phyloP scores from a whole-genome alignment of 139 green algal species.

The Ettlia oleoabundans region DNA sequence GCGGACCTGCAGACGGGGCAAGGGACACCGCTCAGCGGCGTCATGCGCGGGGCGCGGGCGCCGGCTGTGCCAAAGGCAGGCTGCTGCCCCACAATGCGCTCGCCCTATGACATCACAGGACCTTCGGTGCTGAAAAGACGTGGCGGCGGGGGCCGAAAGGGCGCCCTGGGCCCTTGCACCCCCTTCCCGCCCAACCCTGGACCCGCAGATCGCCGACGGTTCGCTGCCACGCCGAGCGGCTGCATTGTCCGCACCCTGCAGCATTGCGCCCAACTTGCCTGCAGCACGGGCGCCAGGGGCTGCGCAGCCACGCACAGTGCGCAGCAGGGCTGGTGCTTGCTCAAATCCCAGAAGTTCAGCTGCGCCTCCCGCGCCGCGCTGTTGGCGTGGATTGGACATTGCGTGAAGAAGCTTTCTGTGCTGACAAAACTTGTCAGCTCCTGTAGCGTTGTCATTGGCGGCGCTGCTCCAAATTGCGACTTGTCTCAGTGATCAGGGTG shows the following conservation, averaged over 20 bases:
- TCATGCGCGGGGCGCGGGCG: not conserved
- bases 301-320: not conserved
- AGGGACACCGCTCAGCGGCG: too few species aligned
- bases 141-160: too few species aligned
- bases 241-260: not conserved
- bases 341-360: slow-evolving; percentile 2
- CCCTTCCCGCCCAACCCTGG: not conserved
- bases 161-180: too few species aligned
- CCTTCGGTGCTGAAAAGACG: too few species aligned
- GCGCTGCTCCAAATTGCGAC: not conserved
- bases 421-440: not conserved
- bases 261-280: slow-evolving; percentile 7
- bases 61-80: not conserved
- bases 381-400: not conserved
- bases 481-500: too few species aligned
- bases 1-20: slow-evolving; percentile 55
- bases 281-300: not conserved
- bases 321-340: not conserved
- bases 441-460: not conserved
- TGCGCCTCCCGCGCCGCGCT: not conserved
- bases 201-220: not conserved
- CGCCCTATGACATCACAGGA: too few species aligned
- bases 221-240: not conserved
- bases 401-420: slow-evolving; percentile 1
- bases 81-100: too few species aligned